Conservation (phyloP, 2,329 filamentous ascomycete genomes). For the Fusarium setosum region DNA sequence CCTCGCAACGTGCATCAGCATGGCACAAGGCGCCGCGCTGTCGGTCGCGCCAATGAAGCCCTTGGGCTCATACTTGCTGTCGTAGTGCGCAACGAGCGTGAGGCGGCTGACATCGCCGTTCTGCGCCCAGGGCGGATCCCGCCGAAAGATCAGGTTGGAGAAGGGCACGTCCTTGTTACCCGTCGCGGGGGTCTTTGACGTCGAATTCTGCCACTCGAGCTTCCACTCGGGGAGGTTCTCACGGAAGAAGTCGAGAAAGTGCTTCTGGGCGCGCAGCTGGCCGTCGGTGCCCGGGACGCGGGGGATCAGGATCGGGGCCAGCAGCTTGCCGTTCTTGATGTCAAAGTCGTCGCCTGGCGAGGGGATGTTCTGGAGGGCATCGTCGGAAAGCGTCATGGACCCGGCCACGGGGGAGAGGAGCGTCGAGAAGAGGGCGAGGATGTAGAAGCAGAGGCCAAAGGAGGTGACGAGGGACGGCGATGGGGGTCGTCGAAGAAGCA, state of each 20-base stretch:
- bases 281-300: constrained; percentile 90
- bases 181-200: constrained; percentile 81
- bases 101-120: constrained; percentile 82
- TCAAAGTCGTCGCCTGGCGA: constrained; percentile 81
- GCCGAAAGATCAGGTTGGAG: constrained; percentile 84
- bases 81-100: constrained; percentile 94
- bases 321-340: constrained; percentile 77
- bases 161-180: constrained; percentile 81
- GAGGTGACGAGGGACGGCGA: no score
- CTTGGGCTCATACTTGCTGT: constrained; percentile 81
- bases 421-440: constrained; percentile 32
- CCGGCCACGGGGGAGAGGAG: constrained; percentile 45
- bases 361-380: constrained; percentile 77
- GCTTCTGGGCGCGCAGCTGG: constrained; percentile 76
- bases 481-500: constrained; percentile 32
- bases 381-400: constrained; percentile 75
- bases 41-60: constrained; percentile 96
- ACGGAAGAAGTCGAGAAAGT: constrained; percentile 87
- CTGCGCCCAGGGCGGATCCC: constrained; percentile 86
- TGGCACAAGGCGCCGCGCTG: constrained; percentile 92
- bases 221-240: constrained; percentile 81
- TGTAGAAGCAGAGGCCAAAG: constrained; percentile 29
- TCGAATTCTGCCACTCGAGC: constrained; percentile 90
- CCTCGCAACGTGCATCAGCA: constrained; percentile 87
- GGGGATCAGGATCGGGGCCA: constrained; percentile 87